Conservation (phyloP, 352 stramenopile genomes). For the Hyaloperonospora brassicae region DNA sequence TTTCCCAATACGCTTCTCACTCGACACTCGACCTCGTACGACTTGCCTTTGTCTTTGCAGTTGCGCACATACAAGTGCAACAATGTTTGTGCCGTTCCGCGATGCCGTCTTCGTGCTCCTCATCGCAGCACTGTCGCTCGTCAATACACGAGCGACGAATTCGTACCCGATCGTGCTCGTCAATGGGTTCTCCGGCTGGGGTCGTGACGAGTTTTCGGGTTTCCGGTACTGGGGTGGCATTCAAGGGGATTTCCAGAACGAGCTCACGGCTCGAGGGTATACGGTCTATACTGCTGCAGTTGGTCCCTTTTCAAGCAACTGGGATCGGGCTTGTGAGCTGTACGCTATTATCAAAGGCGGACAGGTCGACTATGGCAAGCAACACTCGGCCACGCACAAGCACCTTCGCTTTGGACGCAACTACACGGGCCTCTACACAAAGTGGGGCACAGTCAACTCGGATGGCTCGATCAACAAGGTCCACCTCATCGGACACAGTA, state of each 20-base stretch:
- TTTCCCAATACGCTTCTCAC: too few species aligned
- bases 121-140: neutral
- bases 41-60: too few species aligned
- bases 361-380: conserved; percentile 38
- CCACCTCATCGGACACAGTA: conserved; percentile 68
- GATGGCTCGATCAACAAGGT: conserved; percentile 56
- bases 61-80: too few species aligned
- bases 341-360: conserved; percentile 60
- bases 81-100: too few species aligned
- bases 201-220: conserved; percentile 33
- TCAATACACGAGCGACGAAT: conserved; percentile 23
- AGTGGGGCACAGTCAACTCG: conserved; percentile 40
- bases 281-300: conserved; percentile 44
- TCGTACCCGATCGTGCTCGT: conserved; percentile 50
- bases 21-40: too few species aligned
- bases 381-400: conserved; percentile 36
- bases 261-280: conserved; percentile 35
- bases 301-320: conserved; percentile 51
- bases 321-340: conserved; percentile 55
- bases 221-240: conserved; percentile 46
- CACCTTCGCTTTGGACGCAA: conserved; percentile 37
- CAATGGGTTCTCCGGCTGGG: conserved; percentile 45
- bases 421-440: conserved; percentile 44
- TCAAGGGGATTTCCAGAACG: conserved; percentile 35
- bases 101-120: too few species aligned